Percentiles rank a stretch among this genome's conserved stretches.
Evolutionary conservation across 108 stramenopile genomes (phyloP).

Genomic region (Pseudonitzschia delicatissima): DNA sequence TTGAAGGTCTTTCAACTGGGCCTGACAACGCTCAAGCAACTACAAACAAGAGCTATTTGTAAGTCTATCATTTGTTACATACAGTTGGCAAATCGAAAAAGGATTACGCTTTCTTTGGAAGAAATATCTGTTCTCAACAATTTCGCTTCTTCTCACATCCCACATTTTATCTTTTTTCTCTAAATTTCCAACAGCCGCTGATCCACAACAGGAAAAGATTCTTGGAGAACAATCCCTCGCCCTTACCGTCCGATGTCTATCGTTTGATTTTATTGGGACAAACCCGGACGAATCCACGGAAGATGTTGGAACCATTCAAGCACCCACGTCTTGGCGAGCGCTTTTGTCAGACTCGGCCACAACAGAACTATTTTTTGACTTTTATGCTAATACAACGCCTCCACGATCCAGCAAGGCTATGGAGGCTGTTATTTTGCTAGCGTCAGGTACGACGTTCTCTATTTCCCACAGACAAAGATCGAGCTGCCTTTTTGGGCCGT

Average conservation of each 20-base stretch:
- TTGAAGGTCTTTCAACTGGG: conserved; percentile 92
- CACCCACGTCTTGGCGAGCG: conserved; percentile 90
- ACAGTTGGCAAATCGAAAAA: not conserved
- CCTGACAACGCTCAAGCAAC: conserved; percentile 89
- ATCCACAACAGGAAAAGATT: conserved; percentile 69
- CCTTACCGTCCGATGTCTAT: conserved; percentile 87
- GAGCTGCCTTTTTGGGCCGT: conserved; percentile 84
- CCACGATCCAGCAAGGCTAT: conserved; percentile 88
- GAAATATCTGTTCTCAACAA: not conserved
- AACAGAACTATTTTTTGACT: conserved; percentile 88
- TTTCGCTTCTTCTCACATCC: not conserved
- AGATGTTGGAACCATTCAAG: conserved; percentile 97
- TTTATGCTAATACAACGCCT: conserved; percentile 93
- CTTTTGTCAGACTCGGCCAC: conserved; percentile 87
- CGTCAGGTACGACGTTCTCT: conserved; percentile 87
- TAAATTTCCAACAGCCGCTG: conserved; percentile 39
- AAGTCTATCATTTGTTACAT: conserved; percentile 27
- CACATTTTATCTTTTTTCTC: conserved; percentile 14
- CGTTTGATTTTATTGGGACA: conserved; percentile 98
- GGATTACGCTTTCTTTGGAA: not conserved
- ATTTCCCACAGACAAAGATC: conserved; percentile 93
- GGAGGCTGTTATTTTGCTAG: conserved; percentile 90
- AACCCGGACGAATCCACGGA: conserved; percentile 97
- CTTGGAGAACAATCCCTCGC: conserved; percentile 85
- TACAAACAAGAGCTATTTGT: conserved; percentile 83